These are phyloP conservation scores for Botryotinia narcissicola DNA, from an alignment of 2,329 filamentous ascomycete genomes.

Conservation along the genomic window DNA sequence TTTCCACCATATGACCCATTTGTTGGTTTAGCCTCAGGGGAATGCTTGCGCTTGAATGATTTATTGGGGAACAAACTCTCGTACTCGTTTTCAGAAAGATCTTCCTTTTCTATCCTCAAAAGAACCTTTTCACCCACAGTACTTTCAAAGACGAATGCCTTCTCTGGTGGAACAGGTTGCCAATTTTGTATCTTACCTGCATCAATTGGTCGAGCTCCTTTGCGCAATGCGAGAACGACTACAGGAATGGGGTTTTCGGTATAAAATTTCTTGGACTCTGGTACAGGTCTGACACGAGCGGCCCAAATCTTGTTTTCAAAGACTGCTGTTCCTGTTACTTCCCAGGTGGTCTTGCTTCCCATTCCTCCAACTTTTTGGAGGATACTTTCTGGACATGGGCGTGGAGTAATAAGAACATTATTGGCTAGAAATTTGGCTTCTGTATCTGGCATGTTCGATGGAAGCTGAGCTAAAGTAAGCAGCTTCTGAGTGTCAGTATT, in stretches of 20 bases:
- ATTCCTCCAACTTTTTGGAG: conserved; percentile 84
- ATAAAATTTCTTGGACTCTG: conserved; percentile 64
- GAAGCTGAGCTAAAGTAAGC: conserved; percentile 65
- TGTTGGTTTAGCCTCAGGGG: conserved; percentile 43
- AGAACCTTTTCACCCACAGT: conserved; percentile 84
- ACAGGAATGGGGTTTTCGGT: conserved; percentile 77
- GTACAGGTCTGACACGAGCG: conserved; percentile 71
- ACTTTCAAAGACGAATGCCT: conserved; percentile 75
- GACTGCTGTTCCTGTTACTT: conserved; percentile 71
- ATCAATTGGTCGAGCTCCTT: conserved; percentile 73
- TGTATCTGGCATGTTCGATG: conserved; percentile 58
- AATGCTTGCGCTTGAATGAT: conserved; percentile 60
- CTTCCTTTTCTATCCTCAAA: conserved; percentile 74
- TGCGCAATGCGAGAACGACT: conserved; percentile 78
- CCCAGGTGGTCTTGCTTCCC: conserved; percentile 79
- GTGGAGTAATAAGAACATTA: conserved; percentile 84
- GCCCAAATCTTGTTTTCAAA: conserved; percentile 87
- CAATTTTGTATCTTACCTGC: conserved; percentile 80
- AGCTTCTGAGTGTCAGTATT: conserved; percentile 70
- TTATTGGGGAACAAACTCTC: conserved; percentile 62
- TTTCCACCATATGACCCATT: conserved; percentile 35
- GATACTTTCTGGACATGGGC: conserved; percentile 68
- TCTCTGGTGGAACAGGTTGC: conserved; percentile 70
- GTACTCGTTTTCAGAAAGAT: conserved; percentile 59
- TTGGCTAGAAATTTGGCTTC: conserved; percentile 83